phyloP scores from a whole-genome alignment of 2,329 filamentous ascomycete genomes.

The Helotiales sp. region DNA sequence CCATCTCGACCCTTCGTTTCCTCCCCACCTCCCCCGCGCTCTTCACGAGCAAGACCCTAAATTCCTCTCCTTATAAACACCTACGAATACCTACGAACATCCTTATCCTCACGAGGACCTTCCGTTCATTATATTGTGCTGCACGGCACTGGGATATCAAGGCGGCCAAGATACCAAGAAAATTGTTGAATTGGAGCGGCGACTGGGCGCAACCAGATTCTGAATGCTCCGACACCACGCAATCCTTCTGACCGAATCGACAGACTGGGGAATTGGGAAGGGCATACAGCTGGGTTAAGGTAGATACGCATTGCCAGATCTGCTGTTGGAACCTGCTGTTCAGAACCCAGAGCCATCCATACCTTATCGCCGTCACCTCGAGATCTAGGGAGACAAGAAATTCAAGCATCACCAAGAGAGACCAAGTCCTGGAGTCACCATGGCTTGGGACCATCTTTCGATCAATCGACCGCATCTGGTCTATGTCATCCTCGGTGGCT shows the following conservation, averaged over 20 bases:
- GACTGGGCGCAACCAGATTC: conserved; percentile 53
- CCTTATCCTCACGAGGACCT: conserved; percentile 12
- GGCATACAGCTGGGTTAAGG: conserved; percentile 25
- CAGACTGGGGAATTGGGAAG: conserved; percentile 42
- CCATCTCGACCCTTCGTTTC: background rate
- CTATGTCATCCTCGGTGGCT: conserved; percentile 97
- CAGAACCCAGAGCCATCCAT: background rate
- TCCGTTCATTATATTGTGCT: conserved; percentile 13
- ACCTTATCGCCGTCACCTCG: conserved; percentile 2
- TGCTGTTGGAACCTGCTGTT: background rate
- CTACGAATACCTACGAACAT: conserved; percentile 3
- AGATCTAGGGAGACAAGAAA: conserved; percentile 3
- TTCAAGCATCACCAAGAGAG: conserved; percentile 11
- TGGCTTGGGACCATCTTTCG: conserved; percentile 81
- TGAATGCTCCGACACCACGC: conserved; percentile 50
- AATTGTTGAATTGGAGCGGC: conserved; percentile 45
- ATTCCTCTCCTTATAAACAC: background rate
- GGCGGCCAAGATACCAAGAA: conserved; percentile 10
- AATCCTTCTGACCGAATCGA: conserved; percentile 41
- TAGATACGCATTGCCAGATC: background rate
- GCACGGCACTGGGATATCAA: background rate
- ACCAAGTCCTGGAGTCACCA: conserved; percentile 44
- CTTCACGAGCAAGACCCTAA: background rate
- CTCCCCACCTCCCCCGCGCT: background rate
- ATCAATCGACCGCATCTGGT: conserved; percentile 97